A percentile compares a stretch with the other conserved stretches of the same genome.
These are phyloP conservation scores for Lepiota venenata DNA, from an alignment of 768 basidiomycete genomes.

Conservation along the genomic window DNA sequence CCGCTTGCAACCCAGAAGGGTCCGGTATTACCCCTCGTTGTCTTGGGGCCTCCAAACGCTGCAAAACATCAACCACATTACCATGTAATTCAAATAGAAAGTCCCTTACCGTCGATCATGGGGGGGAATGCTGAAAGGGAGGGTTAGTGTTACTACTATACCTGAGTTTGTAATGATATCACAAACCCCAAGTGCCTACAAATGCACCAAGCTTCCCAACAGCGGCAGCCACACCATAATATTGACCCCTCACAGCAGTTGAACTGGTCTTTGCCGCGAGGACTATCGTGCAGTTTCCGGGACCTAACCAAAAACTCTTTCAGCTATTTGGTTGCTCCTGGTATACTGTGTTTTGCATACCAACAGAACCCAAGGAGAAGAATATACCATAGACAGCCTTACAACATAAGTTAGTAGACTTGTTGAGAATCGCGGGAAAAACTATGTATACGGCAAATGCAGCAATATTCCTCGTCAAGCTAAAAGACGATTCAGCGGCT, in stretches of 20 bases:
- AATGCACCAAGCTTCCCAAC: conserved; percentile 83
- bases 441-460: conserved; percentile 60
- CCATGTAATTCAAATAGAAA: neutral
- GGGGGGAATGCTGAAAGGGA: conserved; percentile 51
- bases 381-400: conserved; percentile 88
- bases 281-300: conserved; percentile 84
- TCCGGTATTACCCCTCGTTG: conserved; percentile 66
- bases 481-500: conserved; percentile 16
- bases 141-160: neutral
- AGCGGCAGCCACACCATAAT: conserved; percentile 84
- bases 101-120: conserved; percentile 51
- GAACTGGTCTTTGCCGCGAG: conserved; percentile 83
- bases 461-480: conserved; percentile 61
- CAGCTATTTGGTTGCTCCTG: neutral
- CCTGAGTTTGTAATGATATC: neutral
- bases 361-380: conserved; percentile 83
- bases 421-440: neutral
- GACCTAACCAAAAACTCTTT: conserved; percentile 40
- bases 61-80: neutral
- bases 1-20: conserved; percentile 86
- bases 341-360: conserved; percentile 26
- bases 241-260: conserved; percentile 81
- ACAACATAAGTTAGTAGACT: neutral
- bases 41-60: conserved; percentile 58
- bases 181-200: conserved; percentile 73